Evolutionary conservation across 352 stramenopile species (phyloP), one percentile per base, ranked within the genome.

Genomic region (Phytopythium mirpurense): DNA sequence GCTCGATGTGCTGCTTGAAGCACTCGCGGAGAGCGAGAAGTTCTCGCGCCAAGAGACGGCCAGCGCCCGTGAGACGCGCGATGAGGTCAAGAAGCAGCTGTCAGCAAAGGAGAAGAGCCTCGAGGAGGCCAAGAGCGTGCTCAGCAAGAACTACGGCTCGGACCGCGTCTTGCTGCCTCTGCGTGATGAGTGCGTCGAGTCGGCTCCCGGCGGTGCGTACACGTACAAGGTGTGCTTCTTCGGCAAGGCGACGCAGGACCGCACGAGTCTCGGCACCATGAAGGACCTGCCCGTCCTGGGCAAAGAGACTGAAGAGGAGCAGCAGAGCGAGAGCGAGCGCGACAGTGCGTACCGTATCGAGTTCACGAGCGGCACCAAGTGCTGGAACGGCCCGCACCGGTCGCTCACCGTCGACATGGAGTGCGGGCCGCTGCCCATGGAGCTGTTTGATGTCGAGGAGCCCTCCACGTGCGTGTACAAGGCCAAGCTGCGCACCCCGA

Each of bases 181-280:
- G 27, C 65, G 72, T 0, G 80, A 89, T 46, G 67, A 83, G 54
- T 96, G 87, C 46, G 72, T 93, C 23, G 72, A 88, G 40, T 72
- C 68, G 3, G 60, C 73, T 8, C 65, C 83, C 18, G 78, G 79
- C 11, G 62, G 43, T 35, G 54, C 93, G 53, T 97, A 97, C 72
- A 86, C 52, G 51, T 97, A 96, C 68, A 77, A 80, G 36, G 59
- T 93, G 19, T 96, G 88, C 63, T 84, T 90, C 19, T 97, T 91
- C 52, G 84, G 81, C 29, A 71, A 72, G 14, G 83, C 88, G 11
- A 89, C 82, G 23, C 89, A 97, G 55, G 86, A 95, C 50, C 49
- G 50, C 18, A 94, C 73, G 37, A 89, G 74, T 24, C 47, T 97
- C 14, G 88, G 88, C 34, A 38, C 67, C 19, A 91, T 91, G 81